Evolutionary conservation across 2,329 filamentous ascomycete species (phyloP), one percentile per base, ranked within the genome.

Genomic region (Elsinoe ampelina): DNA sequence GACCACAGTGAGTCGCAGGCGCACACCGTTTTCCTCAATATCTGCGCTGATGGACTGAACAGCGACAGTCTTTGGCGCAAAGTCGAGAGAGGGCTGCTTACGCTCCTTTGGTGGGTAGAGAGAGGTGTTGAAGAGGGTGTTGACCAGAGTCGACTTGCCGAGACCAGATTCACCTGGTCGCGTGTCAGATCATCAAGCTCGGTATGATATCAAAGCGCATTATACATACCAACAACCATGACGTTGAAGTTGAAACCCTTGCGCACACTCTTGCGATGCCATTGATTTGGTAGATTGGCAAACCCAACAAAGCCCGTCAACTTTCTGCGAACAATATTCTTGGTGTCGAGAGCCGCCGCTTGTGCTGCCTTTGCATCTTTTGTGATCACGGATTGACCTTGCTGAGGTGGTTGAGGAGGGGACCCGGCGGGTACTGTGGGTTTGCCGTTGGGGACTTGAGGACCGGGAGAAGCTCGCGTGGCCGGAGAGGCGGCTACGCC

Each of bases 161-260:
- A 98, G 84, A 64, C 93, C 93, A 71, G 93, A 98, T 85, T 98
- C 93, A 82, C 93, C 93, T 97, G 64, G 64, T 19, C 47, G 38
- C 34, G 12, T 20, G 34, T 57, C 43, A 57, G 55, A 35, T 8
- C 13, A 35, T 8, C 13, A 10, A 30, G 10, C 22, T 55, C 22
- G 22, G 15, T 32, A 32, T 32, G 8, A 5, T 13, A 7, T n/a
- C 26, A n/a, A 22, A 13, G 30, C 39, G n/a, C 30, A 54, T 39
- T 20, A 42, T 45, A 85, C 91, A 70, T 80, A 97, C 93, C 93
- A 76, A 98, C 93, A 75, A 98, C 93, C 93, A 98, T 98, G 66
- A 98, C 93, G 72, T 98, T 98, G 82, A 98, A 98, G 83, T 97
- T 98, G 83, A 98, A 98, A 61, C 93, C 93, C 77, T 98, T 98